These are phyloP conservation scores for Striga hermonthica DNA, from an alignment of 305 asterid genomes.

Conservation along the genomic window DNA sequence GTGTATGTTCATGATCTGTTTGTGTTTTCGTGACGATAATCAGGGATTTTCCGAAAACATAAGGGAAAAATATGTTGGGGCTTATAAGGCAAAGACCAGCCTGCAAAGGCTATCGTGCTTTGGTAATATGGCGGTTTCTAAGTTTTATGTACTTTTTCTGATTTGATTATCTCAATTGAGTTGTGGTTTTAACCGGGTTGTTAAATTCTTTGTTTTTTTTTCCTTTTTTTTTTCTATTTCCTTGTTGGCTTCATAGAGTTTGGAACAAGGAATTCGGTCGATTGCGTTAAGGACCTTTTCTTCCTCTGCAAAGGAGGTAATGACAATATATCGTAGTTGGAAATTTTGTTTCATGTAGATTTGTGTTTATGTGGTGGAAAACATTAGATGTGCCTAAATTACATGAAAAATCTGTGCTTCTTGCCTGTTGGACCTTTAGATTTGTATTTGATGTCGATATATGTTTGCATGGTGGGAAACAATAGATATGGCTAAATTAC, in stretches of 20 bases:
- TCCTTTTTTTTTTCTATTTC: background rate
- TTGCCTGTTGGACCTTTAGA: slow-evolving; percentile 42
- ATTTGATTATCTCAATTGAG: background rate
- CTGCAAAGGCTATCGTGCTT: background rate
- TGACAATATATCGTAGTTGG: background rate
- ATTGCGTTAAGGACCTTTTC: slow-evolving; percentile 44
- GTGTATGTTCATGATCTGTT: slow-evolving; percentile 12
- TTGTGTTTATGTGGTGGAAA: background rate
- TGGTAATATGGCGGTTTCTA: slow-evolving; percentile 29
- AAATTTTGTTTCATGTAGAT: background rate
- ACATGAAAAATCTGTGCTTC: slow-evolving; percentile 34
- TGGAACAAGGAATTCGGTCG: slow-evolving; percentile 45
- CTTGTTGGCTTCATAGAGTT: slow-evolving; percentile 33
- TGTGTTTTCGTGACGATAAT: no score
- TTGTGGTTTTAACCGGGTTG: background rate
- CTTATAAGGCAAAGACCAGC: no score
- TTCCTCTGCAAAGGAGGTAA: slow-evolving; percentile 49
- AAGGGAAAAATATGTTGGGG: background rate
- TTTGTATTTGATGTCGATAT: background rate
- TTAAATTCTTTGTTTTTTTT: no score
- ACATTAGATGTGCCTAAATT: background rate
- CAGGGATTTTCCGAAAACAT: no score
- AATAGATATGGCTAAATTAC: background rate
- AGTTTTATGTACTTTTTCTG: background rate
- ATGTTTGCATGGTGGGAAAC: background rate